A percentile compares a stretch with the other conserved stretches of the same genome.
Evolutionary conservation across 352 stramenopile genomes (phyloP).

Genomic region (Globisporangium mamillatum): DNA sequence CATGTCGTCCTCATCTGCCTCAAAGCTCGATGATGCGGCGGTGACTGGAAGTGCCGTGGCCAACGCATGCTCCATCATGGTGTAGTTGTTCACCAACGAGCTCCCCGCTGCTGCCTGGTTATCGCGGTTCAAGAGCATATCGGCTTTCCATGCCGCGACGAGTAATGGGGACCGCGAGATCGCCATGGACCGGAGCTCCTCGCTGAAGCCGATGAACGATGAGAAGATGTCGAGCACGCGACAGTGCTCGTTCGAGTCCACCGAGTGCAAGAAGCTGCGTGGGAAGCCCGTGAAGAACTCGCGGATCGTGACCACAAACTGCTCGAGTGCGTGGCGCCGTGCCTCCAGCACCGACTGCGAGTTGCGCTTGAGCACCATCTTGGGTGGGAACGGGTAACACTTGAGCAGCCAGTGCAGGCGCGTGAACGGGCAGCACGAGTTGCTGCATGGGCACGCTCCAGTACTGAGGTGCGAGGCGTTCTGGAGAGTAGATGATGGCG

Average conservation of each 20-base stretch:
- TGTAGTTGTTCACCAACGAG: conserved; percentile 7
- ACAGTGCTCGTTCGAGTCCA: conserved; percentile 40
- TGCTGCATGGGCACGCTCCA: conserved; percentile 39
- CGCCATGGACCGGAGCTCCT: conserved; percentile 26
- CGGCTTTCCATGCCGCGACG: conserved; percentile 21
- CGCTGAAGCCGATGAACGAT: conserved; percentile 41
- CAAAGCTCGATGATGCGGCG: background rate
- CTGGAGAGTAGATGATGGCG: conserved; percentile 8
- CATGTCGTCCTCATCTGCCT: background rate
- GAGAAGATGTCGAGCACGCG: conserved; percentile 40
- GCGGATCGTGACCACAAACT: conserved; percentile 42
- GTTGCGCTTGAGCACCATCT: conserved; percentile 45
- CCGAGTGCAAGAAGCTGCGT: conserved; percentile 37
- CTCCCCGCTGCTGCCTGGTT: background rate
- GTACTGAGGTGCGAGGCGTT: background rate
- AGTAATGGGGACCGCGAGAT: conserved; percentile 18
- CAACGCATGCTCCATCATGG: background rate
- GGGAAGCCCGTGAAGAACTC: conserved; percentile 54
- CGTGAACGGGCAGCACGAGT: conserved; percentile 47
- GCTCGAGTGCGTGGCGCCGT: conserved; percentile 43
- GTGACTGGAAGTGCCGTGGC: background rate
- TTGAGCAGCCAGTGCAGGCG: conserved; percentile 47
- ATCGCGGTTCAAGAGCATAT: conserved; percentile 15
- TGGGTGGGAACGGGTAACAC: conserved; percentile 51
- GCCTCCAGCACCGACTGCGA: conserved; percentile 32